Evolutionary conservation across 305 asterid species (phyloP).

Genomic region (Galium porrigens): DNA sequence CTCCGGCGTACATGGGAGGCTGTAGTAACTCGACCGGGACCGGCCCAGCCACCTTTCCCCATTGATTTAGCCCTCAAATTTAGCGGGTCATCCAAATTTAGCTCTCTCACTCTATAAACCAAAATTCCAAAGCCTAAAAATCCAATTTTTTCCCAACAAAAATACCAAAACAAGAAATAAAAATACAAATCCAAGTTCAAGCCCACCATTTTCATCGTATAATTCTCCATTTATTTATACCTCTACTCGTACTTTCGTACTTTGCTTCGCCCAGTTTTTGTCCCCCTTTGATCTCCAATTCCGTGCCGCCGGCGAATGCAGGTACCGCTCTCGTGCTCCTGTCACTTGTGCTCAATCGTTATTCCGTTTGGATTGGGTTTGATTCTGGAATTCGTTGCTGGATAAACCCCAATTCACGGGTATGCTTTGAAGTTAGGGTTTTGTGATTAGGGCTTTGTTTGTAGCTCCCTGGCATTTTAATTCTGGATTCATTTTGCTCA

Average conservation of each 20-base stretch:
- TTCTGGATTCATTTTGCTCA: slow-evolving; percentile 3
- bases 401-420: slow-evolving; percentile 21
- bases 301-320: slow-evolving; percentile 21
- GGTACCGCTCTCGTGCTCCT: slow-evolving; percentile 18
- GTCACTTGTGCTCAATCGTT: slow-evolving; percentile 1
- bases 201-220: slow-evolving; percentile 11
- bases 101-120: neutral
- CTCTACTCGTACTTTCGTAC: slow-evolving; percentile 19
- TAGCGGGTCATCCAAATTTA: neutral
- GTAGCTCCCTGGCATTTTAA: neutral
- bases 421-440: slow-evolving; percentile 21
- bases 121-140: slow-evolving; percentile 13
- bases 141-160: neutral
- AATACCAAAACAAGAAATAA: neutral
- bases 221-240: neutral
- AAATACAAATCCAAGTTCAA: slow-evolving; percentile 10
- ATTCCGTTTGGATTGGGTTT: neutral
- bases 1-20: neutral
- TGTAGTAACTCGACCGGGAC: neutral
- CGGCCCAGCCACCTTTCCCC: neutral
- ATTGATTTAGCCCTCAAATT: neutral
- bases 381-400: neutral
- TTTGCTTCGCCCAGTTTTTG: slow-evolving; percentile 8
- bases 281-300: slow-evolving; percentile 18
- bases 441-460: slow-evolving; percentile 6